These are phyloP conservation scores for Kitagawia praeruptora DNA, from an alignment of 129 eudicot genomes.

Conservation along the genomic window DNA sequence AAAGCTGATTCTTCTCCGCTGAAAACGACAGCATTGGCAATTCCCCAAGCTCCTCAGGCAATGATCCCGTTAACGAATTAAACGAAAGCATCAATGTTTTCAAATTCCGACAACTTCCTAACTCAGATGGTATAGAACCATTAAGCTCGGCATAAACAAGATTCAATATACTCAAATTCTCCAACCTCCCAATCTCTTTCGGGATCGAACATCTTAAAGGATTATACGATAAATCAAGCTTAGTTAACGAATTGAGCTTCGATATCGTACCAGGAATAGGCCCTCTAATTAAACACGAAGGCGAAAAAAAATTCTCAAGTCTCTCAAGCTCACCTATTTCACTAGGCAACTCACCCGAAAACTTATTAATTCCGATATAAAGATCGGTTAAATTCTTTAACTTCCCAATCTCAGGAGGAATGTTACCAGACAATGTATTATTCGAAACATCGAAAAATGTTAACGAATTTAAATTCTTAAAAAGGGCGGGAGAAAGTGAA, in stretches of 20 bases:
- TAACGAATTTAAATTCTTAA: conserved; percentile 25
- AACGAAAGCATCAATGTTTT: conserved; percentile 58
- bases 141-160: conserved; percentile 50
- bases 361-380: conserved; percentile 55
- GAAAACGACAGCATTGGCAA: conserved; percentile 43
- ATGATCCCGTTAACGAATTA: conserved; percentile 49
- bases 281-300: conserved; percentile 48
- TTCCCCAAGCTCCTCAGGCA: conserved; percentile 51
- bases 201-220: conserved; percentile 62
- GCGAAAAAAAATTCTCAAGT: conserved; percentile 36
- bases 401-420: conserved; percentile 46
- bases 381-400: conserved; percentile 44
- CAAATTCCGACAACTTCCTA: conserved; percentile 51
- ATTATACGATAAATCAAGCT: conserved; percentile 63
- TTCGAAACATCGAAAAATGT: conserved; percentile 52
- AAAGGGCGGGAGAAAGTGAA: conserved; percentile 27
- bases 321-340: conserved; percentile 55
- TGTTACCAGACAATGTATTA: conserved; percentile 52
- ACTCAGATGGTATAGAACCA: conserved; percentile 57
- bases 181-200: conserved; percentile 34
- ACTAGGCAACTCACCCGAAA: conserved; percentile 56
- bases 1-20: conserved; percentile 54
- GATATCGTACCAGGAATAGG: conserved; percentile 66
- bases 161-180: conserved; percentile 41
- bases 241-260: conserved; percentile 38